Percentiles rank a stretch among this genome's conserved stretches.
phyloP scores from a whole-genome alignment of 768 basidiomycete genomes.

The Butyriboletus loyo region DNA sequence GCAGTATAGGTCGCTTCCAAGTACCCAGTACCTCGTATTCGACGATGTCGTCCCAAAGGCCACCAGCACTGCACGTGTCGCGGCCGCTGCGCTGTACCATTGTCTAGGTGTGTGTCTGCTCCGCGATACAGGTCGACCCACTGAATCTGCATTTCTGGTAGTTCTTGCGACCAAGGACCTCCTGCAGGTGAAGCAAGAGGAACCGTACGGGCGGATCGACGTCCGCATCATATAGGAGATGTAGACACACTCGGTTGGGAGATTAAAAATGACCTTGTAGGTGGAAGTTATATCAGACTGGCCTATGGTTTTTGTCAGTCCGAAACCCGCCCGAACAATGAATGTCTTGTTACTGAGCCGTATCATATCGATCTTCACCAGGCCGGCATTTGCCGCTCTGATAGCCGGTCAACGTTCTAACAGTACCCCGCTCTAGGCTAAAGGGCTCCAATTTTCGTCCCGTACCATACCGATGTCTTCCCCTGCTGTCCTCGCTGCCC shows the following conservation, averaged over 20 bases:
- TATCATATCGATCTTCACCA: background rate
- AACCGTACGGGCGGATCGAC: slow-evolving; percentile 54
- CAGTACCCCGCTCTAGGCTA: background rate
- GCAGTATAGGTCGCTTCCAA: slow-evolving; percentile 62
- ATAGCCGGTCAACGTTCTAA: background rate
- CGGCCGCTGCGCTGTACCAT: slow-evolving; percentile 81
- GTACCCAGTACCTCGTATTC: slow-evolving; percentile 50
- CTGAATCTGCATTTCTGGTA: slow-evolving; percentile 26
- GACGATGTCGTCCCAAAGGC: slow-evolving; percentile 61
- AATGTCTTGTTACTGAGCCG: background rate
- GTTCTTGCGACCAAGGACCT: slow-evolving; percentile 78
- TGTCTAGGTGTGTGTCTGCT: slow-evolving; percentile 59
- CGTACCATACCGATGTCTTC: slow-evolving; percentile 45
- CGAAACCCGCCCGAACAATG: slow-evolving; percentile 2
- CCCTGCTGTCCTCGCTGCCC: slow-evolving; percentile 60
- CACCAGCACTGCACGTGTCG: slow-evolving; percentile 73
- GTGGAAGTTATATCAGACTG: background rate
- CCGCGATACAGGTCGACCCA: too few relatives aligned
- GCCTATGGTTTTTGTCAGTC: slow-evolving; percentile 2
- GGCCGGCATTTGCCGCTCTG: background rate
- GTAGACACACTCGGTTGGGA: background rate
- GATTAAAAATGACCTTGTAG: background rate
- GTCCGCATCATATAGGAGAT: slow-evolving; percentile 36
- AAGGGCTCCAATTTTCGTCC: background rate
- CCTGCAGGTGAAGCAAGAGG: slow-evolving; percentile 55